phyloP scores from a whole-genome alignment of 1,284 basidiomycete genomes.

The Earliella scabrosa region DNA sequence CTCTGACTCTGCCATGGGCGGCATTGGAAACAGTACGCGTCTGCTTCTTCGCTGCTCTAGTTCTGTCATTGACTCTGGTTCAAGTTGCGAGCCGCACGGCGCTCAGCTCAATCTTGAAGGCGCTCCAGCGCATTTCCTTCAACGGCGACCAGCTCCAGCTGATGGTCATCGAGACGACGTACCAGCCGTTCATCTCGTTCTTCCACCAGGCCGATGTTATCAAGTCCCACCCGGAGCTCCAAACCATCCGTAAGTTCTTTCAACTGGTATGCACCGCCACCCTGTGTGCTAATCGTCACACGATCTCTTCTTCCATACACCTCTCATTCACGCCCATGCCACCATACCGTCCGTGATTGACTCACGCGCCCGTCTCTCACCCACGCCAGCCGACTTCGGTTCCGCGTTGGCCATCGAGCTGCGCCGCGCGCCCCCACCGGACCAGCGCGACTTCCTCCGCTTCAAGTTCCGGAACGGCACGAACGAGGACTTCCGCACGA shows the following conservation, averaged over 20 bases:
- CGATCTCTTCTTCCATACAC: slow-evolving; percentile 7
- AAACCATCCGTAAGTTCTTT: slow-evolving; percentile 59
- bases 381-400: slow-evolving; percentile 69
- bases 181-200: slow-evolving; percentile 89
- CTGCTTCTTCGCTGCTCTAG: not conserved
- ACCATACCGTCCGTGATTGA: not conserved
- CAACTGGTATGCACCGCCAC: not conserved
- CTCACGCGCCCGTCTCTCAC: not conserved
- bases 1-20: slow-evolving; percentile 59
- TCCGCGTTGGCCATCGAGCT: slow-evolving; percentile 83
- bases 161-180: slow-evolving; percentile 76
- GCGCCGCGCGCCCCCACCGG: slow-evolving; percentile 71
- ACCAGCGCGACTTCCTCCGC: slow-evolving; percentile 77
- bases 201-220: slow-evolving; percentile 76
- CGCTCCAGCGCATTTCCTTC: slow-evolving; percentile 78
- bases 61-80: not conserved
- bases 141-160: slow-evolving; percentile 79
- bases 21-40: slow-evolving; percentile 74
- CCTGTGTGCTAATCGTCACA: too few relatives aligned
- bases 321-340: not conserved
- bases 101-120: slow-evolving; percentile 68
- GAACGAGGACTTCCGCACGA: slow-evolving; percentile 54
- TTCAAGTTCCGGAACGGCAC: slow-evolving; percentile 90
- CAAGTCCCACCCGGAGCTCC: slow-evolving; percentile 59
- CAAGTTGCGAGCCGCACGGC: slow-evolving; percentile 81